phyloP scores from a whole-genome alignment of 169 alveolate species.

The Plasmodium coatneyi region DNA sequence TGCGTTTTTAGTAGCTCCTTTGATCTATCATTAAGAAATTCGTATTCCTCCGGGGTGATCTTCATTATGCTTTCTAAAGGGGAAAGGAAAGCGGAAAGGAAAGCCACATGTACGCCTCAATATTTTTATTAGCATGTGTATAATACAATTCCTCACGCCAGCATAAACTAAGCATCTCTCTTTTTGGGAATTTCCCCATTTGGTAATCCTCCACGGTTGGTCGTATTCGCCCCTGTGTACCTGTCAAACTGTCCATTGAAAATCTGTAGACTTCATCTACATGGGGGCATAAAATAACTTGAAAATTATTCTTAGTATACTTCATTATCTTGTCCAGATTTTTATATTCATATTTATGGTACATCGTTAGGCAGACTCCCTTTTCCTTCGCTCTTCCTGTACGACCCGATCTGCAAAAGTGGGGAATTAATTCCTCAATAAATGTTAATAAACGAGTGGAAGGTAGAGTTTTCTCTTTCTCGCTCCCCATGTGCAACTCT shows the following conservation, averaged over 20 bases:
- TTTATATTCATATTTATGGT: conserved; percentile 65
- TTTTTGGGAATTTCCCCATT: background rate
- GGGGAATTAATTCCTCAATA: background rate
- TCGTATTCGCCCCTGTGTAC: background rate
- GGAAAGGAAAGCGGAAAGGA: background rate
- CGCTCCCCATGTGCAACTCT: background rate
- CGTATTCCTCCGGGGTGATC: conserved; percentile 48
- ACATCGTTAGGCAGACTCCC: conserved; percentile 68
- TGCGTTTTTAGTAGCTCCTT: conserved; percentile 27
- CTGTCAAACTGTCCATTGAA: conserved; percentile 57
- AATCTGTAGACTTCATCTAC: conserved; percentile 60
- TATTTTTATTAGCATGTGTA: background rate
- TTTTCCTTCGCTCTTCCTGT: conserved; percentile 66
- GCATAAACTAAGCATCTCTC: background rate
- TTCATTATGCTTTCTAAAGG: conserved; percentile 55
- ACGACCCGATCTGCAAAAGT: conserved; percentile 57
- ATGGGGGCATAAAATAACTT: conserved; percentile 61
- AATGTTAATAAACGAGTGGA: background rate
- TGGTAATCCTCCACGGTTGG: background rate
- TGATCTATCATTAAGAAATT: conserved; percentile 60
- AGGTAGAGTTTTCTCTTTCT: background rate
- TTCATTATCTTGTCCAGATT: conserved; percentile 56
- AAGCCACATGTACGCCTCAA: background rate
- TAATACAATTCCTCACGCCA: background rate
- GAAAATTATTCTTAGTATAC: conserved; percentile 56